Evolutionary conservation across 768 basidiomycete species (phyloP).

Genomic region (Phylloporus arenicola): DNA sequence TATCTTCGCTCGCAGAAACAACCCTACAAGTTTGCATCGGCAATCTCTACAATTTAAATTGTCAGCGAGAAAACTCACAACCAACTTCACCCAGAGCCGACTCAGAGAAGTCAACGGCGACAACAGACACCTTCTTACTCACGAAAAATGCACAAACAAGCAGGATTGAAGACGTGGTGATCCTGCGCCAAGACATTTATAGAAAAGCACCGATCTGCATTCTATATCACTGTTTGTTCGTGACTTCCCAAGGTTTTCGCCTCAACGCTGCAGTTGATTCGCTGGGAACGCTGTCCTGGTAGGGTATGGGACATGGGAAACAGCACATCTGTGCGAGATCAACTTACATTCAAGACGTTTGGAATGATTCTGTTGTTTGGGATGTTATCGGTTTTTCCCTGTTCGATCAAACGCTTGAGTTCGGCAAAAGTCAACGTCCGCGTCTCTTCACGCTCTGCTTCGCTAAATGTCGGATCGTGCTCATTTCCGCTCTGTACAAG

Average conservation of each 20-base stretch:
- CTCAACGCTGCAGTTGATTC: conserved; percentile 44
- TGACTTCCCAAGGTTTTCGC: conserved; percentile 67
- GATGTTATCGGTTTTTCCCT: conserved; percentile 66
- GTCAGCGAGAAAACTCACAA: neutral
- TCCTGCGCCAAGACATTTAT: neutral
- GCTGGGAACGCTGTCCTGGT: conserved; percentile 53
- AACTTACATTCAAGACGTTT: conserved; percentile 56
- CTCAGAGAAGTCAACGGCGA: conserved; percentile 3
- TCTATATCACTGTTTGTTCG: conserved; percentile 15
- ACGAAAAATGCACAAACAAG: neutral
- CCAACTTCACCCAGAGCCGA: conserved; percentile 1
- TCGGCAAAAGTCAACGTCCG: conserved; percentile 59
- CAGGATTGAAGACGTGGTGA: neutral
- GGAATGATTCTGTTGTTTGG: conserved; percentile 76
- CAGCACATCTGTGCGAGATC: neutral
- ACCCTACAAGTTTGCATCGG: neutral
- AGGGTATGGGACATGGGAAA: conserved; percentile 1
- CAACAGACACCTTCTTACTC: conserved; percentile 9
- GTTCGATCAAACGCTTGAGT: conserved; percentile 63
- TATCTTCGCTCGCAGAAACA: neutral
- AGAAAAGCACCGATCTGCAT: conserved; percentile 9
- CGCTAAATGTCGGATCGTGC: conserved; percentile 2
- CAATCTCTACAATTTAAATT: neutral
- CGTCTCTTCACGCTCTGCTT: conserved; percentile 27
- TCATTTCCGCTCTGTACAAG: conserved; percentile 21